Evolutionary conservation across 2,329 filamentous ascomycete genomes (phyloP), one percentile per base, ranked within the genome.

Genomic region (Pseudogymnoascus sp.): DNA sequence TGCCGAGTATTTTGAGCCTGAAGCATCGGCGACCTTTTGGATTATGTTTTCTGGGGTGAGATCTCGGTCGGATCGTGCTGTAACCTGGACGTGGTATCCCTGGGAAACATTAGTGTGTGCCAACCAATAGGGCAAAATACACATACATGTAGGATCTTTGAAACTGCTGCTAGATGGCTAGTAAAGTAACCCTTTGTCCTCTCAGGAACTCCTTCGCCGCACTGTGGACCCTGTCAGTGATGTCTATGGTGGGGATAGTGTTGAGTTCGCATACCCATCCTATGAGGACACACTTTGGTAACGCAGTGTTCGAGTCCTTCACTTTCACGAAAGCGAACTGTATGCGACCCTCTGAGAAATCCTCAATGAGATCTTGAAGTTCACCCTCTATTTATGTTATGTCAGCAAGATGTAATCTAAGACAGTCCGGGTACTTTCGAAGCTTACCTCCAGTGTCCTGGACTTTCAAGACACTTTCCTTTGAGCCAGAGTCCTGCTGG

Each of bases 161-260:
- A 87, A 37, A 97, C 92, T 57, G 91, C 88, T 64, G 89, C 87
- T 57, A 94, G 79, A 76, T 99, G 93, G 77, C 92, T 97, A 67
- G 91, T 96, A 74, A 99, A 99, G 77, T 97, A 97, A 66, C 94
- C 94, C 77, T 97, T 99, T 64, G 93, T 97, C 70, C 93, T 83
- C 77, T 99, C 94, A n/a, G 94, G 94, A 13, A 99, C 94, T 68
- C 94, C 94, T 72, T 95, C 93, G 67, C 94, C 94, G 74, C 94
- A 99, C 89, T 82, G 65, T 58, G 59, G 44, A n/a, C 24, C 59
- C 10, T 63, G 65, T 72, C 62, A 72, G 70, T 59, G 58, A n/a
- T 36, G 35, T 58, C 21, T 13, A 33, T 58, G 57, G n/a, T 35
- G 36, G 26, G 50, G 26, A 24, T 39, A 35, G 41, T 35, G 54